These are phyloP conservation scores for Citrullus mucosospermus DNA, from an alignment of 306 rosid genomes.

Conservation along the genomic window DNA sequence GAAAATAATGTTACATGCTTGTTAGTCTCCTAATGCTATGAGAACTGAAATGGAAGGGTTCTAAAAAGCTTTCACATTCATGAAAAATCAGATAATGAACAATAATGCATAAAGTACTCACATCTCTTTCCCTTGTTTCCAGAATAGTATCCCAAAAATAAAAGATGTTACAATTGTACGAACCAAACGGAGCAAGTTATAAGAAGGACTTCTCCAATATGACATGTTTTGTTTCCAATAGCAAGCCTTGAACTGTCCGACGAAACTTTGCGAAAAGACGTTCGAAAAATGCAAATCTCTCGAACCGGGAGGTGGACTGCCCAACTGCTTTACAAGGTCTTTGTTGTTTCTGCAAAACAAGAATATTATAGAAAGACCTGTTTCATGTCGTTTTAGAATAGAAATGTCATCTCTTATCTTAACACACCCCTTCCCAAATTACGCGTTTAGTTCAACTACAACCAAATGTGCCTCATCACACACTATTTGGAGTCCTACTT, in stretches of 20 bases:
- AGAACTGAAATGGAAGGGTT: neutral
- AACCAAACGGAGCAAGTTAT: constrained; percentile 25
- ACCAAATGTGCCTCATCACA: neutral
- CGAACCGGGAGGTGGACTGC: constrained; percentile 22
- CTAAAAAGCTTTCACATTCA: neutral
- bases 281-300: constrained; percentile 24
- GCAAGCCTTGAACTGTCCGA: constrained; percentile 30
- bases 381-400: neutral
- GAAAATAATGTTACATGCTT: neutral
- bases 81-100: neutral
- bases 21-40: neutral
- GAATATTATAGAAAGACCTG: neutral
- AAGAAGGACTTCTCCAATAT: constrained; percentile 33
- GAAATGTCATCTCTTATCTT: neutral
- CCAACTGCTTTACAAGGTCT: constrained; percentile 14
- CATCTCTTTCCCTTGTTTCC: constrained; percentile 31
- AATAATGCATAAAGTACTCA: constrained; percentile 6
- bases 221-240: constrained; percentile 32
- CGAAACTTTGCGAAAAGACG: constrained; percentile 22
- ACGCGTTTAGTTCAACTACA: neutral
- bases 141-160: constrained; percentile 21
- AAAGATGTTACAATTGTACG: constrained; percentile 12
- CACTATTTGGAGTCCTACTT: neutral
- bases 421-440: too few relatives aligned
- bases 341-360: constrained; percentile 10